Evolutionary conservation across 352 stramenopile species (phyloP), one percentile per base, ranked within the genome.

Genomic region (Aphanomyces stellatus): DNA sequence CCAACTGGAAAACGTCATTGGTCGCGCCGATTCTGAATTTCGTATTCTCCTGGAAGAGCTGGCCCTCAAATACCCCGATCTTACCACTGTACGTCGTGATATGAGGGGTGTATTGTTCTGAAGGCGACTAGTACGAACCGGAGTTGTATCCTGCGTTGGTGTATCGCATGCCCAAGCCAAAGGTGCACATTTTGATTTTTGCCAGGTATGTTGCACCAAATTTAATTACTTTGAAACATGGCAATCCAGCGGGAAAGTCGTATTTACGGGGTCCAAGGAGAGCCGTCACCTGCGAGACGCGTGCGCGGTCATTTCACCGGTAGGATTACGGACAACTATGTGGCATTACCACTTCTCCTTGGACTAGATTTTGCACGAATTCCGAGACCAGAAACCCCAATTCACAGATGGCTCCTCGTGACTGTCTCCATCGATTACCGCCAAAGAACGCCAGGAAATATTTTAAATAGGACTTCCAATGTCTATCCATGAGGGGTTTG

Each of bases 71-170:
- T 78, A 93, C 69, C 84, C 72, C 66, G 81, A 88, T 34, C 69
- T 71, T 72, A 90, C 80, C 75, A 93, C 82, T 62, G 85, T 93
- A 65, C 40, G 74, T 67, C 37, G 19, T 19, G 33, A 27, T 2
- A 11, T 46, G 37, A 46, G n/a, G 11, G 37, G n/a, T 46, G 13
- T n/a, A n/a, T n/a, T 46, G 37, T 46, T 19, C 2, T 11, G n/a
- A 11, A 46, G n/a, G 10, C 48, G 0, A 64, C 19, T 73, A 95
- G 71, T 99, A 99, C 71, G 97, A 99, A 74, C 97, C 97, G 4
- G 97, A 99, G 74, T 73, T 99, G 34, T 99, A 99, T 71, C 96
- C 97, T 13, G 97, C 97, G 42, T 76, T 99, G 19, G 98, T 99
- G 76, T 99, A 99, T 78, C 87, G 97, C 15, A 85, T 99, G 68